phyloP scores from a whole-genome alignment of 1,284 basidiomycete species.

The Vanrija sp. region DNA sequence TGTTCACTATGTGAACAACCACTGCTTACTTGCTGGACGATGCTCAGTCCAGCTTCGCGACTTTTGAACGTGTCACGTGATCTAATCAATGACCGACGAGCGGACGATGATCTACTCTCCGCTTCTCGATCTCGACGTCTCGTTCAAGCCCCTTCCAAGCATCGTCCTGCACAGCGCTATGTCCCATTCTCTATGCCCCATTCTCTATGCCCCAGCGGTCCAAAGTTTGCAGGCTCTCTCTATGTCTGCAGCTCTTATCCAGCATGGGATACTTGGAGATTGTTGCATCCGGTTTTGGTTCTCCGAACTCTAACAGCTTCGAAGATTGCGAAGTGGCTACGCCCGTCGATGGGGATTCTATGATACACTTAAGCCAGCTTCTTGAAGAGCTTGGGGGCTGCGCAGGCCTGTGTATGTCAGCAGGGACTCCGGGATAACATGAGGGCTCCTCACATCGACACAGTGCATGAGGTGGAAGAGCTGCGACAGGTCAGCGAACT shows the following conservation, averaged over 20 bases:
- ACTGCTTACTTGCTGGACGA: neutral
- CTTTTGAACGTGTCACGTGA: neutral
- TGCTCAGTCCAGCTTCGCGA: neutral
- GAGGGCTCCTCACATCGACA: conserved; percentile 63
- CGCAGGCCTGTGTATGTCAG: conserved; percentile 57
- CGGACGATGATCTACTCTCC: too few relatives aligned
- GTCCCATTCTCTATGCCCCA: too few relatives aligned
- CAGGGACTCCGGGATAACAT: neutral
- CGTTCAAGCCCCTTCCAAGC: too few relatives aligned
- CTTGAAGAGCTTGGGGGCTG: conserved; percentile 74
- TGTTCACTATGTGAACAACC: neutral
- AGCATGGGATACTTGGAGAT: conserved; percentile 5
- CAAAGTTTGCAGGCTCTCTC: neutral
- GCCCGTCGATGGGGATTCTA: conserved; percentile 3
- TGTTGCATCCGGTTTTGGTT: conserved; percentile 19
- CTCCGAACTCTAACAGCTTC: conserved; percentile 5
- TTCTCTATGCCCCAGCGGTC: too few relatives aligned
- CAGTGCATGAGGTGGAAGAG: conserved; percentile 68
- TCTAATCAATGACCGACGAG: too few relatives aligned
- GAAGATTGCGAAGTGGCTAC: conserved; percentile 4
- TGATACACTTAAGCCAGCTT: conserved; percentile 48
- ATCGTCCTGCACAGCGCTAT: too few relatives aligned
- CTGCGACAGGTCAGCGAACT: conserved; percentile 6
- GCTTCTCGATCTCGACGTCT: too few relatives aligned
- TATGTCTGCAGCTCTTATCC: neutral